A percentile compares a stretch with the other conserved stretches of the same genome.
These are phyloP conservation scores for Erodium maritimum DNA, from an alignment of 345 rosid species.

Conservation along the genomic window DNA sequence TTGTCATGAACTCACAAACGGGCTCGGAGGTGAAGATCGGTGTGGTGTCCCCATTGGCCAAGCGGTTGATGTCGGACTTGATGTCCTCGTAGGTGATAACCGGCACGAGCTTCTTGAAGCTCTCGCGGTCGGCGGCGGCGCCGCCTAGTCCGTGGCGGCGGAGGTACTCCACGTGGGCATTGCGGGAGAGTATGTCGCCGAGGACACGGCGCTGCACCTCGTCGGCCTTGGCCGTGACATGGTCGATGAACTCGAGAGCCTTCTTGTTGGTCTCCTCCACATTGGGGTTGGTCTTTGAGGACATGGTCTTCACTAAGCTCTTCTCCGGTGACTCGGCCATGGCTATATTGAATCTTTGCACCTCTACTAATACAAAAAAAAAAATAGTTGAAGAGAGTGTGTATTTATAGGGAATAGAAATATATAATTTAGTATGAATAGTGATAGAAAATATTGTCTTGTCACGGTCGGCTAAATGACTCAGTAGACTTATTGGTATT, in stretches of 20 bases:
- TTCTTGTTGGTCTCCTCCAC: slow-evolving; percentile 21
- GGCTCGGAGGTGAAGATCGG: slow-evolving; percentile 73
- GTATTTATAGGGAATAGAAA: too few species aligned
- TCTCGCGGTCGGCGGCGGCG: slow-evolving; percentile 39
- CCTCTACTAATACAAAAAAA: too few species aligned
- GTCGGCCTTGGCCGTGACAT: slow-evolving; percentile 58
- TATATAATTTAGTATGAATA: too few species aligned
- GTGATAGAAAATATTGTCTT: too few species aligned
- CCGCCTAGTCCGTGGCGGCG: slow-evolving; percentile 53
- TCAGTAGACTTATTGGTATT: too few species aligned
- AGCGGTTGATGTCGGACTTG: slow-evolving; percentile 67
- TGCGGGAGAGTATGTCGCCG: slow-evolving; percentile 66
- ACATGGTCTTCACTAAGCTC: too few species aligned
- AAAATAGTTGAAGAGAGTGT: too few species aligned
- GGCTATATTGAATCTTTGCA: too few species aligned
- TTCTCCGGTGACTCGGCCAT: too few species aligned
- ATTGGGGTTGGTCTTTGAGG: too few species aligned
- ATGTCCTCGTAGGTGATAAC: slow-evolving; percentile 74
- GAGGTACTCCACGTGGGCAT: slow-evolving; percentile 83
- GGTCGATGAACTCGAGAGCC: slow-evolving; percentile 63
- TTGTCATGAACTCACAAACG: slow-evolving; percentile 92
- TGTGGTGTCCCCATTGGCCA: slow-evolving; percentile 81
- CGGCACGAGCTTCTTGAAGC: slow-evolving; percentile 70
- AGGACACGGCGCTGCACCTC: slow-evolving; percentile 60
- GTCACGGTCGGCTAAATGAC: too few species aligned